These are phyloP conservation scores for Entomortierella lignicola DNA, from an alignment of 192 early-diverging fungal genomes.

Conservation along the genomic window DNA sequence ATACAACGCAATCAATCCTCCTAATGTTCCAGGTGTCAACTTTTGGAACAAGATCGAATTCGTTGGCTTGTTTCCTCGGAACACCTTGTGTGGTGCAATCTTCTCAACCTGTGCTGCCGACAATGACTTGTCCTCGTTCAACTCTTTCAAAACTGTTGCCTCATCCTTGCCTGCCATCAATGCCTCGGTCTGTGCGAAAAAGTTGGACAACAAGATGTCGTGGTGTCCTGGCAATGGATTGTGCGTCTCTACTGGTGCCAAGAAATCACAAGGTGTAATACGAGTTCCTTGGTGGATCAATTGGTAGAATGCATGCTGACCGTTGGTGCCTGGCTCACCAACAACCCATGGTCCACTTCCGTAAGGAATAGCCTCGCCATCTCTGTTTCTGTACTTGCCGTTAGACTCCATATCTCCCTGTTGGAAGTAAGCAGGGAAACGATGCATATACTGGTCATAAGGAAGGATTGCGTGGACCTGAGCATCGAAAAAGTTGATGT, in stretches of 20 bases:
- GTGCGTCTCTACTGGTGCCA: slow-evolving; percentile 93
- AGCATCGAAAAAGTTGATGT: slow-evolving; percentile 98
- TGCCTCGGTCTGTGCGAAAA: slow-evolving; percentile 98
- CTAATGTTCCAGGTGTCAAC: slow-evolving; percentile 90
- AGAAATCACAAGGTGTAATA: slow-evolving; percentile 94
- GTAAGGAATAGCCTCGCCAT: slow-evolving; percentile 83
- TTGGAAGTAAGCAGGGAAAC: slow-evolving; percentile 99
- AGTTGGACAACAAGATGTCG: slow-evolving; percentile 98
- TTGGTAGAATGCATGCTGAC: slow-evolving; percentile 99
- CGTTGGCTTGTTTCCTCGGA: slow-evolving; percentile 96
- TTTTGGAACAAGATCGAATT: slow-evolving; percentile 96
- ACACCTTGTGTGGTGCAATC: slow-evolving; percentile 95
- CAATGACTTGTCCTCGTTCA: slow-evolving; percentile 71
- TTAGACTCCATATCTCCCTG: slow-evolving; percentile 99
- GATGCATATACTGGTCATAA: slow-evolving; percentile 98
- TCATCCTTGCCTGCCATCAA: slow-evolving; percentile 93
- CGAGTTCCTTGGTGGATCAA: slow-evolving; percentile 99
- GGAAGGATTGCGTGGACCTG: slow-evolving; percentile 95
- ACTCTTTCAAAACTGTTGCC: slow-evolving; percentile 83
- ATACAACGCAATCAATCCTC: slow-evolving; percentile 95
- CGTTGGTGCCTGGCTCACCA: slow-evolving; percentile 99
- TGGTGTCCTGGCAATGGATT: slow-evolving; percentile 95
- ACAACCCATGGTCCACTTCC: slow-evolving; percentile 97
- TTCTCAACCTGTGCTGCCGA: slow-evolving; percentile 64
- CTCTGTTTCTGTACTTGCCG: slow-evolving; percentile 92